Base-by-base conservation (phyloP, 768 basidiomycete genomes). In the Dendrothele bispora region DNA sequence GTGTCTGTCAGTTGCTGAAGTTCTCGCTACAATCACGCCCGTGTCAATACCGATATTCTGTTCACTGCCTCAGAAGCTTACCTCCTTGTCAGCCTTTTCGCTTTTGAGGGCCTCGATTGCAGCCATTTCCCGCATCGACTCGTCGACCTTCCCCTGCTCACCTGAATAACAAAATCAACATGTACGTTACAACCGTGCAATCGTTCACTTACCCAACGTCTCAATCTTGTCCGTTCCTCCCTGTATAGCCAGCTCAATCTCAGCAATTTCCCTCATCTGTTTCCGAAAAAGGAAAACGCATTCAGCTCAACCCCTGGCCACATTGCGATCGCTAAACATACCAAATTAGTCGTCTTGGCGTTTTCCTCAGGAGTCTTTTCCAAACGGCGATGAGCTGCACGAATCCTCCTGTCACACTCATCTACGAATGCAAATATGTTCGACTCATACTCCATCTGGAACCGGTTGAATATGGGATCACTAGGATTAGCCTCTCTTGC, bases 341-440 rank as follows among this genome's bases (percentile, higher is more conserved):
- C 90, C 74, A 99, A 68, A 67, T 95, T 94, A 4, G 97, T 98
- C 26, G 95, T 98, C 72, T 98, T 97, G 42, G 94, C 93, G 65
- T 99, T 99, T 76, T 99, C 97, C 72, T 98, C 97, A 27, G 97
- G 97, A 5, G 97, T 99, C 78, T 99, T 99, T 75, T 99, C 97
- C 62, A 99, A 70, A 62, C 97, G 80, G 57, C 93, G 79, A 66
- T 99, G 97, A 36, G 94, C 92, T 30, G 90, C 83, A 30, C 92
- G 77, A 69, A 99, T 98, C 61, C 95, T 79, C 60, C 97, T 75
- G 78, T 99, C 97, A 71, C 95, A 98, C 66, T 99, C 97, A 60
- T 98, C 97, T 52, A 99, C 93, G 64, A 98, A 98, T 3, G 86
- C 79, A 61, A 95, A 93, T 40, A 99, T 93, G 67, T 94, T 94